These are phyloP conservation scores for Musa schizocarpa DNA, from an alignment of 176 grass and related monocot genomes.

Conservation along the genomic window DNA sequence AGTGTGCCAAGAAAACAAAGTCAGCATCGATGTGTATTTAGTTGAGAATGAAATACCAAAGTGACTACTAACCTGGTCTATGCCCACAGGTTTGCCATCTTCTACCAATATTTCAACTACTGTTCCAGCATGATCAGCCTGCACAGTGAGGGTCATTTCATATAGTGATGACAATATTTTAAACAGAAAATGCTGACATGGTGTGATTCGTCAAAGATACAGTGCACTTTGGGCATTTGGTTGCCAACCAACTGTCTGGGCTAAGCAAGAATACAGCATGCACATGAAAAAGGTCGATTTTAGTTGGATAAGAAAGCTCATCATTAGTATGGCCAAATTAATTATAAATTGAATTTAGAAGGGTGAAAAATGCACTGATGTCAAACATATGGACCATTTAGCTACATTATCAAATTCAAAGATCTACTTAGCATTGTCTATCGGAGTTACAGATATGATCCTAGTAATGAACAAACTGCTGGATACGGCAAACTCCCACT, in stretches of 20 bases:
- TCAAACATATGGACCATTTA: not conserved
- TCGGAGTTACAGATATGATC: not conserved
- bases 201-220: too few relatives aligned
- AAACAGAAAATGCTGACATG: not conserved
- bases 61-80: constrained; percentile 13
- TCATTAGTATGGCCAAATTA: not conserved
- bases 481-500: not conserved
- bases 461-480: not conserved
- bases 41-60: too few relatives aligned
- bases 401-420: not conserved
- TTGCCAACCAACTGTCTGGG: not conserved
- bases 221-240: too few relatives aligned
- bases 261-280: not conserved
- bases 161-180: not conserved
- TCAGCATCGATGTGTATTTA: not conserved
- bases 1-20: not conserved
- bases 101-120: constrained; percentile 13
- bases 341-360: not conserved
- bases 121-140: constrained; percentile 20
- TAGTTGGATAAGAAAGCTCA: not conserved
- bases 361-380: not conserved
- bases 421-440: too few relatives aligned
- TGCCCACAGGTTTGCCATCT: constrained; percentile 23
- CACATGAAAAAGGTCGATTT: not conserved
- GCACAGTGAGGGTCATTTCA: not conserved